These are phyloP conservation scores for Boletus huronensis DNA, from an alignment of 768 basidiomycete species.

Conservation along the genomic window DNA sequence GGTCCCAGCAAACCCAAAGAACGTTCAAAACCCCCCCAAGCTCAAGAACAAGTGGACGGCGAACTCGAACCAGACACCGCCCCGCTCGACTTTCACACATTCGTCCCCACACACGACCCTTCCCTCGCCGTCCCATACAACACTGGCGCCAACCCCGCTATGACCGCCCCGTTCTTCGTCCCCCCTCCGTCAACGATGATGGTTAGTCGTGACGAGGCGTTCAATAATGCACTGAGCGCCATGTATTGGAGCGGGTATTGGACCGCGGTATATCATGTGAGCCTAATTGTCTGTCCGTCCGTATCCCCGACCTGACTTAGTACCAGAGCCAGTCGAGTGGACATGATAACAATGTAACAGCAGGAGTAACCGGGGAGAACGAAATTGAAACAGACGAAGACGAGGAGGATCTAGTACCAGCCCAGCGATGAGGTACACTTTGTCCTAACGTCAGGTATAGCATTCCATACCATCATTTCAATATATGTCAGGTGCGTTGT, in stretches of 20 bases:
- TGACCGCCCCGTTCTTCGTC: slow-evolving; percentile 22
- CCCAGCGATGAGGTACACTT: slow-evolving; percentile 24
- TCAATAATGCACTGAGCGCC: slow-evolving; percentile 66
- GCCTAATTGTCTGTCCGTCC: slow-evolving; percentile 19
- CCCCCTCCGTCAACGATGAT: slow-evolving; percentile 35
- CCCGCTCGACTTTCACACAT: slow-evolving; percentile 68
- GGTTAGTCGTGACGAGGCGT: slow-evolving; percentile 71
- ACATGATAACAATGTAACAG: slow-evolving; percentile 19
- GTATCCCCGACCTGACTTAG: slow-evolving; percentile 14
- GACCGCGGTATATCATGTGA: slow-evolving; percentile 80
- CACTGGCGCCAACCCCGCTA: slow-evolving; percentile 10
- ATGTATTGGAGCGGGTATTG: slow-evolving; percentile 90
- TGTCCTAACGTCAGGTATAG: background rate
- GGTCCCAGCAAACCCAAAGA: slow-evolving; percentile 5
- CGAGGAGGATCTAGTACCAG: slow-evolving; percentile 26
- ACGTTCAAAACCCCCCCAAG: background rate
- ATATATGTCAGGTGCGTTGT: slow-evolving; percentile 18
- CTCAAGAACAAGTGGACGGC: background rate
- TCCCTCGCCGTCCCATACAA: slow-evolving; percentile 41
- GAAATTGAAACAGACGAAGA: slow-evolving; percentile 23
- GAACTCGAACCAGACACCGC: slow-evolving; percentile 46
- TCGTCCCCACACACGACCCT: slow-evolving; percentile 67
- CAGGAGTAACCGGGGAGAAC: slow-evolving; percentile 30
- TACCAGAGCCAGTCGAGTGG: slow-evolving; percentile 30
- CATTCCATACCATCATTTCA: background rate